Evolutionary conservation across 2,329 filamentous ascomycete species (phyloP).

Genomic region (Polytolypa hystricis): DNA sequence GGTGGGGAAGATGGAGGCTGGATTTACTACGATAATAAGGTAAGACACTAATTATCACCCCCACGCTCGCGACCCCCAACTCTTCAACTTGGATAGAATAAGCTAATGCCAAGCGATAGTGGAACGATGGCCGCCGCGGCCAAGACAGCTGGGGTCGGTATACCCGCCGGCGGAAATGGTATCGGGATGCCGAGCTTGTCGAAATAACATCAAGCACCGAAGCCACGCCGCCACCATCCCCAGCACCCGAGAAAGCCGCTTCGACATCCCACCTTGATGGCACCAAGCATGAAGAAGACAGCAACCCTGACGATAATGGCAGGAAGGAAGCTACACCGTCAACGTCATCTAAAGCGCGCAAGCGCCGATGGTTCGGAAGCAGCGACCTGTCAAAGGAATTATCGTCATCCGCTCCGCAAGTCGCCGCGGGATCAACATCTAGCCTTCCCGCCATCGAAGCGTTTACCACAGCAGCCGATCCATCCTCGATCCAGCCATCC

Average conservation of each 20-base stretch:
- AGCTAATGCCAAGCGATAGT: slow-evolving; percentile 47
- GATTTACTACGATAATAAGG: slow-evolving; percentile 98
- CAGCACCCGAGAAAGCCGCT: slow-evolving; percentile 30
- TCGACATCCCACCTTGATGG: slow-evolving; percentile 16
- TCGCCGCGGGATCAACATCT: slow-evolving; percentile 6
- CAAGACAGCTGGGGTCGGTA: slow-evolving; percentile 89
- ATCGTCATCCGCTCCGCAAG: slow-evolving; percentile 2
- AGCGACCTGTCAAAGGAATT: slow-evolving; percentile 6
- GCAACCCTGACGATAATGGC: slow-evolving; percentile 14
- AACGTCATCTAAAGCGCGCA: slow-evolving; percentile 20
- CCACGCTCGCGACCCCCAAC: too few species aligned
- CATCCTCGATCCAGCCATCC: background rate
- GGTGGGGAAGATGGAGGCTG: slow-evolving; percentile 62
- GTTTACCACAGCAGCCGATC: background rate
- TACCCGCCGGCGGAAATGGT: slow-evolving; percentile 90
- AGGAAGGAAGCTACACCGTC: slow-evolving; percentile 19
- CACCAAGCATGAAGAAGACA: slow-evolving; percentile 13
- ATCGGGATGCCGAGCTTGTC: slow-evolving; percentile 87
- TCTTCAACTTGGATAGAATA: background rate
- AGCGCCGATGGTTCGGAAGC: slow-evolving; percentile 27
- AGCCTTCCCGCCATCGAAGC: slow-evolving; percentile 2
- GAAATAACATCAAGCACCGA: slow-evolving; percentile 43
- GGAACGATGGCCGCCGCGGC: slow-evolving; percentile 76
- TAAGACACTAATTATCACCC: slow-evolving; percentile 37
- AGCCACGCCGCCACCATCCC: slow-evolving; percentile 17